Percentiles rank a stretch among this genome's conserved stretches.
These are phyloP conservation scores for Lycium barbarum DNA, from an alignment of 257 asterid species.

Conservation along the genomic window DNA sequence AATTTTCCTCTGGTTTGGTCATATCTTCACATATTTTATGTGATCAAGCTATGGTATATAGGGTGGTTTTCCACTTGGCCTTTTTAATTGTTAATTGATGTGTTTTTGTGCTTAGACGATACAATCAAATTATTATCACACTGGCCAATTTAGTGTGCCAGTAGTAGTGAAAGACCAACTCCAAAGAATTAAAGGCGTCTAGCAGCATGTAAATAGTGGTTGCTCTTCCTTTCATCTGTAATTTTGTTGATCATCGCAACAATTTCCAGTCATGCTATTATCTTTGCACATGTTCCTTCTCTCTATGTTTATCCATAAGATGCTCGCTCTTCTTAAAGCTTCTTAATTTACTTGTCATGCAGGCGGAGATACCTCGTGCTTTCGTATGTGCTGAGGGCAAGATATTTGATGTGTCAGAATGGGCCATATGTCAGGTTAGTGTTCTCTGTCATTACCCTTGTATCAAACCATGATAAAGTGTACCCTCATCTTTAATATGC, in stretches of 20 bases:
- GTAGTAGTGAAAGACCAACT: not conserved
- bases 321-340: constrained; percentile 21
- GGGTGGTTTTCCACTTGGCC: not conserved
- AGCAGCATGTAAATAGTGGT: not conserved
- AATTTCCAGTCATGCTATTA: not conserved
- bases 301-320: not conserved
- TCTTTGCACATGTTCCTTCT: not conserved
- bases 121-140: not conserved
- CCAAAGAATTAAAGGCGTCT: not conserved
- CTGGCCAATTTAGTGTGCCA: not conserved
- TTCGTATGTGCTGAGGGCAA: constrained; percentile 97
- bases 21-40: not conserved
- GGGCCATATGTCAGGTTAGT: constrained; percentile 99
- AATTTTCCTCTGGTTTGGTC: not conserved
- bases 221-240: not conserved
- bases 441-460: not conserved
- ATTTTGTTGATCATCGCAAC: not conserved
- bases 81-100: not conserved
- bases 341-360: constrained; percentile 27
- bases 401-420: constrained; percentile 96
- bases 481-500: not conserved
- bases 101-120: not conserved
- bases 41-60: not conserved
- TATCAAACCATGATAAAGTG: constrained; percentile 1
- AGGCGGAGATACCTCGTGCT: constrained; percentile 98